Evolutionary conservation across 345 rosid genomes (phyloP).

Genomic region (Passiflora organensis): DNA sequence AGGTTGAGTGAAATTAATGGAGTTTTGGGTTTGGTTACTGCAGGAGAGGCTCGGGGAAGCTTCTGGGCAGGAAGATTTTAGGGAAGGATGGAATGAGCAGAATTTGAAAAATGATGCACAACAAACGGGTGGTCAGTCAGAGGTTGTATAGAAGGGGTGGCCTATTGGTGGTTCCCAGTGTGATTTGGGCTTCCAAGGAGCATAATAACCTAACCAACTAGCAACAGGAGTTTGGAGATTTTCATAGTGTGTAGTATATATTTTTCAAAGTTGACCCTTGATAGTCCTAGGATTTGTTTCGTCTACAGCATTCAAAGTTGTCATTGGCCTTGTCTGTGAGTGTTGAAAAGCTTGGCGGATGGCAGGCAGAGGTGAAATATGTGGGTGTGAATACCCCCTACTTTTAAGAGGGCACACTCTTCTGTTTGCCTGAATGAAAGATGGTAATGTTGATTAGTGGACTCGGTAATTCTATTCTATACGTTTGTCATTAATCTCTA

Average conservation of each 20-base stretch:
- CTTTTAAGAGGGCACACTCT: conserved; percentile 16
- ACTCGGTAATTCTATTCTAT: too few relatives aligned
- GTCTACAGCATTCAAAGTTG: conserved; percentile 11
- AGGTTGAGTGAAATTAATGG: too few relatives aligned
- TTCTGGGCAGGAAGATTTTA: conserved; percentile 47
- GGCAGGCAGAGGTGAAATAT: conserved; percentile 13
- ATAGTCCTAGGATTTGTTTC: conserved; percentile 15
- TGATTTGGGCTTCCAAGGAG: not conserved
- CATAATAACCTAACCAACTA: conserved; percentile 20
- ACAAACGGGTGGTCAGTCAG: conserved; percentile 16
- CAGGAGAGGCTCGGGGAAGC: conserved; percentile 73
- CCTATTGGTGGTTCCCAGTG: conserved; percentile 9
- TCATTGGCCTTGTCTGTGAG: too few relatives aligned
- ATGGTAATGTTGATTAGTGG: not conserved
- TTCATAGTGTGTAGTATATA: conserved; percentile 17
- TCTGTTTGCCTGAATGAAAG: conserved; percentile 4
- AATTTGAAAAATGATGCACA: conserved; percentile 30
- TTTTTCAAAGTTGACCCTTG: conserved; percentile 11
- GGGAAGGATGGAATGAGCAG: conserved; percentile 43
- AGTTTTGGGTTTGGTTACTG: conserved; percentile 11
- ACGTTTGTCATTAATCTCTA: too few relatives aligned
- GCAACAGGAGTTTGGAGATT: conserved; percentile 13
- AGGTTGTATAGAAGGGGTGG: conserved; percentile 10
- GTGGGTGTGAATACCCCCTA: conserved; percentile 19
- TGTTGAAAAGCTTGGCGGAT: too few relatives aligned